Evolutionary conservation across 2,329 filamentous ascomycete genomes (phyloP), one percentile per base, ranked within the genome.

Genomic region (Camptophora hylomeconis): DNA sequence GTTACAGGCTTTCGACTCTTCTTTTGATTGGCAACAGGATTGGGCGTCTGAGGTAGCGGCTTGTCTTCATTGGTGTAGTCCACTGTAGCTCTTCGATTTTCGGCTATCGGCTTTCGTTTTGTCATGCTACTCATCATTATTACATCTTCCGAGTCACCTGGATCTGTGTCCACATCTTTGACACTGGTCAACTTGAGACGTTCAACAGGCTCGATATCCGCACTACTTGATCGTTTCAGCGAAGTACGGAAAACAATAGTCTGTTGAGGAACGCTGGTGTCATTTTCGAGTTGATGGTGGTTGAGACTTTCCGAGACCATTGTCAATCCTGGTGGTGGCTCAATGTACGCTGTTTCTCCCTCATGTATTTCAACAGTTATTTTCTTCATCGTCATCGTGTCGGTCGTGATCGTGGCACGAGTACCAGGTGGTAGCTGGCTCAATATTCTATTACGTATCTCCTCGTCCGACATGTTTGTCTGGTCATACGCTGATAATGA

Each of bases 291-390:
- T n/a, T n/a, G n/a, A 61, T 52, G 13, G 62, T 71, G 36, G 61
- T 67, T 38, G 24, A 60, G 54, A 17, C 50, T 50, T 42, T 63
- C 58, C 29, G 57, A 56, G 21, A 63, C 42, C 46, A 62, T 53
- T 31, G 54, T 54, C 2, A 57, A 60, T 4, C 59, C 59, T 10
- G 58, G 59, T 9, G 59, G 59, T 16, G 59, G 48, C 21, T 49
- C 45, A 24, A 63, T 57, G 24, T 60, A 52, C 13, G 54, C 47
- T 26, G 43, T 53, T 17, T 57, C 49, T 10, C 56, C 47, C 37
- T 60, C 56, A 32, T 51, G 60, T 11, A 63, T 51, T 34, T 63
- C 57, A 6, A 63, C 58, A 2, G 56, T 60, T 28, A 62, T 59
- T 1, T 58, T 62, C 31, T 55, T 56, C 5, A 58, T 52, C 3